Base-by-base conservation (phyloP, 140 eudicot genomes). In the Cichorium intybus region DNA sequence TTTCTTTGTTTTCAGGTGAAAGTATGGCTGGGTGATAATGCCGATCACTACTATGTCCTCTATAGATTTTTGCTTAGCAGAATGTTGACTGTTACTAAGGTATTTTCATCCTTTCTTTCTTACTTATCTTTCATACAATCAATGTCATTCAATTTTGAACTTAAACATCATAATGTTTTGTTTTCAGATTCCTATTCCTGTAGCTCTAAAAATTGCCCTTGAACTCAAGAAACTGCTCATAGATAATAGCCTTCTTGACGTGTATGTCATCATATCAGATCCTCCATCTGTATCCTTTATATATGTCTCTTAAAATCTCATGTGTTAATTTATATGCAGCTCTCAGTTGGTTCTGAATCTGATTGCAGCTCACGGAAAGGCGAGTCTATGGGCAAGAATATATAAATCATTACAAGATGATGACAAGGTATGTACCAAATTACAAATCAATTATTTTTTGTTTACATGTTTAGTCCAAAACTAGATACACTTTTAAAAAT, bases 61-160 rank as follows among this genome's bases (percentile, higher is more conserved):
- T 91, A 96, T 62, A 82, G 97, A 66, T 91, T 91, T 75, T 79
- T 91, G 82, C 96, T 91, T 67, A 87, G 97, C 87, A 76, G 97
- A 75, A 91, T 87, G 97, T 60, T 91, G 46, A 91, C 97, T 64
- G 97, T 91, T 60, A 91, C 97, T 35, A 91, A 91, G 97, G 97
- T 54, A 15, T 60, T 17, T 34, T 18, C 23, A 51, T 35, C 11
- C 9, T 64, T 20, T 39, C 10, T 28, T 66, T 56, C 26, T 48
- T 50, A n/a, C 39, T 26, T 7, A 9, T 20, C 16, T 55, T 15
- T 4, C 28, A 48, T 34, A 15, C 57, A 39, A 39, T n/a, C 27
- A 50, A n/a, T n/a, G n/a, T 46, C 62, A 33, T 34, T 71, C 14
- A 18, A 46, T 34, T 39, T 77, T 3, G 24, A 39, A 60, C 41